Evolutionary conservation across 495 filamentous ascomycete genomes (phyloP).

Genomic region (Glutinoglossum americanum): DNA sequence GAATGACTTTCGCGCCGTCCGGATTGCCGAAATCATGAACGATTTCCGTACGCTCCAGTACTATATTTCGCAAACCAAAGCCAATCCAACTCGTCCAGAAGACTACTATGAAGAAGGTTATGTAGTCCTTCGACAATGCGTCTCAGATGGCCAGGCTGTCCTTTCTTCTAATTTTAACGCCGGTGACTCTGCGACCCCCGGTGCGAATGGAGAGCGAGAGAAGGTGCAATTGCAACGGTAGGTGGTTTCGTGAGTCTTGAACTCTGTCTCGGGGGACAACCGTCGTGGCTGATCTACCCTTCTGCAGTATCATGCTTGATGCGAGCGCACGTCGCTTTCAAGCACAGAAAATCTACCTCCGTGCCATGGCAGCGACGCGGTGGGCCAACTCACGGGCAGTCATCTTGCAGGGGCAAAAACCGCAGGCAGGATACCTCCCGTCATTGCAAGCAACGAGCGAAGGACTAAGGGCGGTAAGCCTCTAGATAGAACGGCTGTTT

Average conservation of each 20-base stretch:
- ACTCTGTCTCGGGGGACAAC: background rate
- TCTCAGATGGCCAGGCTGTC: constrained; percentile 51
- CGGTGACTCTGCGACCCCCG: constrained; percentile 23
- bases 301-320: constrained; percentile 49
- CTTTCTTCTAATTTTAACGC: constrained; percentile 47
- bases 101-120: constrained; percentile 68
- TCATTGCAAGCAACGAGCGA: constrained; percentile 37
- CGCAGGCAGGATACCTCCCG: constrained; percentile 31
- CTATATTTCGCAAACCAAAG: constrained; percentile 51
- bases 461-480: constrained; percentile 36
- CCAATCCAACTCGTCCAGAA: constrained; percentile 32
- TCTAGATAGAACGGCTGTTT: constrained; percentile 7
- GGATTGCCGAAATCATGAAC: constrained; percentile 63
- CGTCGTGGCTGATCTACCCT: background rate
- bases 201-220: constrained; percentile 41
- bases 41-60: constrained; percentile 70
- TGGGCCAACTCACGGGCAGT: constrained; percentile 57
- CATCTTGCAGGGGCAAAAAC: constrained; percentile 40
- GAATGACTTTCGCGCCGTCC: constrained; percentile 60
- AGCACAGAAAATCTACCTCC: constrained; percentile 66
- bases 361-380: constrained; percentile 51
- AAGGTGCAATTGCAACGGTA: constrained; percentile 62
- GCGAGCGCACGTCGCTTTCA: constrained; percentile 61
- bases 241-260: background rate
- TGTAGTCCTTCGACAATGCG: constrained; percentile 51